These are phyloP conservation scores for Aspergillus campestris DNA, from an alignment of 495 filamentous ascomycete genomes.

Conservation along the genomic window DNA sequence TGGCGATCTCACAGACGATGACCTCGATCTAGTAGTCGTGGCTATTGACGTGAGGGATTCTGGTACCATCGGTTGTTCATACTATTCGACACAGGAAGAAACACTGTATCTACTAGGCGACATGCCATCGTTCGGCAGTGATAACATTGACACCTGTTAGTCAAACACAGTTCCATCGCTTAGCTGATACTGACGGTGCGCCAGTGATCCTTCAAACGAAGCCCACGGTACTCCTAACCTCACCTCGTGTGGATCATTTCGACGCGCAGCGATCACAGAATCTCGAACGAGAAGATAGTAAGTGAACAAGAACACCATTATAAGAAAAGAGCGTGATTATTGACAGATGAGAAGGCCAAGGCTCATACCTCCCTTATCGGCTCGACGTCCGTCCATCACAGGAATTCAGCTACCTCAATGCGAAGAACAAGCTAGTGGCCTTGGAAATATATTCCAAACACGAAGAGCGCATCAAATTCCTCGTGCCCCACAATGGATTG, in stretches of 20 bases:
- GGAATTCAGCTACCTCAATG: slow-evolving; percentile 70
- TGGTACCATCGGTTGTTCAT: slow-evolving; percentile 75
- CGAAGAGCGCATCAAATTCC: slow-evolving; percentile 34
- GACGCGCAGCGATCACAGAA: slow-evolving; percentile 16
- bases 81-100: slow-evolving; percentile 70
- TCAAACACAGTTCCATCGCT: slow-evolving; percentile 1
- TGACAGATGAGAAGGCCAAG: slow-evolving; percentile 17
- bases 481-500: slow-evolving; percentile 49
- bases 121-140: slow-evolving; percentile 57
- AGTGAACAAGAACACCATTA: not conserved
- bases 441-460: slow-evolving; percentile 33
- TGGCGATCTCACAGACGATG: slow-evolving; percentile 37
- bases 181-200: slow-evolving; percentile 8
- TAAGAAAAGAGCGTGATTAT: not conserved
- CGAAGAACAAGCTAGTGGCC: slow-evolving; percentile 59
- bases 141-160: slow-evolving; percentile 60
- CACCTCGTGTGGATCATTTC: slow-evolving; percentile 58
- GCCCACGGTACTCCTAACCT: slow-evolving; percentile 72
- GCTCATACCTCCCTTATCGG: slow-evolving; percentile 53
- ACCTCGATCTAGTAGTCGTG: slow-evolving; percentile 70
- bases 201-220: slow-evolving; percentile 64
- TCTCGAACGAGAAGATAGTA: slow-evolving; percentile 20
- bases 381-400: slow-evolving; percentile 62
- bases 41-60: slow-evolving; percentile 69
- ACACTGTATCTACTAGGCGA: slow-evolving; percentile 76